Percentiles rank a stretch among this genome's conserved stretches.
Evolutionary conservation across 306 rosid genomes (phyloP).

Genomic region (Inga oerstediana): DNA sequence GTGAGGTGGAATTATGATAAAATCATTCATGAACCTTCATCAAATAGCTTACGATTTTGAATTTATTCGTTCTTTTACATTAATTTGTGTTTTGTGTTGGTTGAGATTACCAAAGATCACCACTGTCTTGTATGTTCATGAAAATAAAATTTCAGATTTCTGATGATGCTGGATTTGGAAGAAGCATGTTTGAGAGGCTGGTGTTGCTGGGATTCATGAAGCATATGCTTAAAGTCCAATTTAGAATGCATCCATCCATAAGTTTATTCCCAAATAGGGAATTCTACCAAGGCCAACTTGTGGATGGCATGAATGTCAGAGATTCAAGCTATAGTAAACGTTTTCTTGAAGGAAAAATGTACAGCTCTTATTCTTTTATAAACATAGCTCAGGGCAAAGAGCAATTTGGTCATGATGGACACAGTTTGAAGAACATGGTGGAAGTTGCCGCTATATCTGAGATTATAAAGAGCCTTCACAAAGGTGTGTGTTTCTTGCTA

Average conservation of each 20-base stretch:
- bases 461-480: constrained; percentile 50
- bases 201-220: constrained; percentile 36
- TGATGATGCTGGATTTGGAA: constrained; percentile 45
- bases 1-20: not conserved
- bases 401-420: not conserved
- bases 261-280: constrained; percentile 45
- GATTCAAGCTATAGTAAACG: constrained; percentile 1
- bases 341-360: constrained; percentile 40
- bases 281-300: constrained; percentile 38
- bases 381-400: constrained; percentile 47
- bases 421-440: constrained; percentile 46
- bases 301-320: constrained; percentile 36
- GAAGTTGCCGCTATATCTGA: constrained; percentile 52
- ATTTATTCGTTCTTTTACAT: no score
- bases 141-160: constrained; percentile 30
- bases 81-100: not conserved
- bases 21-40: not conserved
- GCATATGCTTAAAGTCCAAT: constrained; percentile 46
- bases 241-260: constrained; percentile 58
- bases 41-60: not conserved
- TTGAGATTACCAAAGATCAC: not conserved
- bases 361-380: constrained; percentile 41
- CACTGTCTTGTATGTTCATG: not conserved
- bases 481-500: constrained; percentile 17
- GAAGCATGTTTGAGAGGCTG: constrained; percentile 54